Base-by-base conservation (phyloP, 1,284 basidiomycete species). In the Leccinum huronense region DNA sequence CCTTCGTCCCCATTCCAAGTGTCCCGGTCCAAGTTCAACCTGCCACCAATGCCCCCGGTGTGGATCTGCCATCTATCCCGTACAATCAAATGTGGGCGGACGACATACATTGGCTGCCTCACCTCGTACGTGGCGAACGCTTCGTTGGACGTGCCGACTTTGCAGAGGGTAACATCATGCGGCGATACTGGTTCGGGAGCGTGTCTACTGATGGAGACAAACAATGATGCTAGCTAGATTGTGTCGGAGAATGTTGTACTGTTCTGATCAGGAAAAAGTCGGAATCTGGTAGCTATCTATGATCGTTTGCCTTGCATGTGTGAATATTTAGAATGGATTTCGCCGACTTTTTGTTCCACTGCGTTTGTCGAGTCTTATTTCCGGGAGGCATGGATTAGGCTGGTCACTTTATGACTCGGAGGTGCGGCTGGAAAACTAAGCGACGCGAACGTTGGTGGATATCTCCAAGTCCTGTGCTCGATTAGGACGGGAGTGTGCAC, bases 31-130 rank as follows among this genome's bases (percentile, higher is more conserved):
- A 27, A 27, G 23, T 16, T 33, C 19, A 40, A 2, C 13, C 8
- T 30, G 3, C 36, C 1, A 2, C 59, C 10, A 31, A 0, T 3
- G 11, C 9, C 5, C 4, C 40, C 10, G 16, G 5, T 31, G 11
- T 55, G 38, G 62, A 65, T 27, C 48, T 75, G 16, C 72, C 72
- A 3, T 62, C 59, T 4, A 76, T 80, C 19, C 80, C 79, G 0
- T 79, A 79, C 60, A 66, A 71, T 31, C 68, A 64, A 51, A 80
- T 80, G 80, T 81, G 79, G 80, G 66, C 68, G 1, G 80, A 80
- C 65, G 79, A 80, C n/a, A 64, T 71, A n/a, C 56, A 75, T 19
- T 81, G 79, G 79, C 38, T 80, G 40, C 72, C 75, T 2, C 61
- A 66, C 11, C 70, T 80, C 48, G 66, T 78, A 1, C 67, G 69